A percentile compares a stretch with the other conserved stretches of the same genome.
Evolutionary conservation across 306 rosid species (phyloP).

Genomic region (Prunus mongolica): DNA sequence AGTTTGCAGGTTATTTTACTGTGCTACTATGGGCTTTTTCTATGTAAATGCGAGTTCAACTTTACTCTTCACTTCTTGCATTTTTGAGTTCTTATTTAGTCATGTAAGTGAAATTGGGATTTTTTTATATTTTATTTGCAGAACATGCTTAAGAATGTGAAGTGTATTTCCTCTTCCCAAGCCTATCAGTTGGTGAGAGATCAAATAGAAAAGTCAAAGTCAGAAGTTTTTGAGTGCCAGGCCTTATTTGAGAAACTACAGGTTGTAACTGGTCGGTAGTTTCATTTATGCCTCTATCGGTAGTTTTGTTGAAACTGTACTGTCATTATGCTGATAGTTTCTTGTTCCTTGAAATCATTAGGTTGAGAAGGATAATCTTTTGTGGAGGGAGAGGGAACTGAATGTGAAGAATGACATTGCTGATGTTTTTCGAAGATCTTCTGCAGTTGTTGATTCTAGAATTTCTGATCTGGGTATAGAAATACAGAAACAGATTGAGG

Average conservation of each 20-base stretch:
- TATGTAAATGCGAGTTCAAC: background rate
- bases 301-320: constrained; percentile 17
- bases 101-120: constrained; percentile 20
- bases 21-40: background rate
- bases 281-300: constrained; percentile 45
- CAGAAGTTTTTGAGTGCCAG: constrained; percentile 61
- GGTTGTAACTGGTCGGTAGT: constrained; percentile 95
- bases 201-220: constrained; percentile 71
- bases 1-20: constrained; percentile 66
- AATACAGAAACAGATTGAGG: constrained; percentile 64
- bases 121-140: constrained; percentile 29
- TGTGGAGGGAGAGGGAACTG: constrained; percentile 86
- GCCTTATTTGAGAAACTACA: constrained; percentile 80
- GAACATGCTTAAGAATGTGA: constrained; percentile 74
- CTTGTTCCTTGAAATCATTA: constrained; percentile 32
- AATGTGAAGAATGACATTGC: constrained; percentile 71
- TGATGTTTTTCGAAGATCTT: constrained; percentile 68
- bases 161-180: constrained; percentile 63
- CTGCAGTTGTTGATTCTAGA: constrained; percentile 55
- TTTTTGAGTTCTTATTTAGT: background rate
- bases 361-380: constrained; percentile 91
- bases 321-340: constrained; percentile 31
- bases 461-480: constrained; percentile 51
- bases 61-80: background rate
- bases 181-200: constrained; percentile 66